phyloP scores from a whole-genome alignment of 352 stramenopile species.

The Phytophthora europaea region DNA sequence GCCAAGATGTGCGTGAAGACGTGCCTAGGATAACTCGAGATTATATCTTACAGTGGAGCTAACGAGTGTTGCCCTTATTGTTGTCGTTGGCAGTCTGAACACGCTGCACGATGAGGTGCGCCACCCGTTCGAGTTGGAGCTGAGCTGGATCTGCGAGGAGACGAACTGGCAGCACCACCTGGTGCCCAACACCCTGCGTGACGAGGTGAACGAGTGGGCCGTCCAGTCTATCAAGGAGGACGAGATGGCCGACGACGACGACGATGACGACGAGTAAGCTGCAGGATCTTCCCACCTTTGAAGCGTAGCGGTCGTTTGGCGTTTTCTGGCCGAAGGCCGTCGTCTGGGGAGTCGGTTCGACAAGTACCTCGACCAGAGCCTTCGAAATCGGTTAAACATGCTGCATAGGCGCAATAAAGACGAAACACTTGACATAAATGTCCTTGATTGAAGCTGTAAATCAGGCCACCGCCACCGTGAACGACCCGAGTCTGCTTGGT shows the following conservation, averaged over 20 bases:
- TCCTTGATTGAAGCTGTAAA: not conserved
- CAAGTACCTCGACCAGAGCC: not conserved
- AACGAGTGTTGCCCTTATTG: not conserved
- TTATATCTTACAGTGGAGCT: conserved; percentile 1
- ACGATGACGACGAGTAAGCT: conserved; percentile 78
- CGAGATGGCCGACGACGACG: conserved; percentile 90
- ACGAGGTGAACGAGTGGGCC: conserved; percentile 88
- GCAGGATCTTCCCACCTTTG: conserved; percentile 7
- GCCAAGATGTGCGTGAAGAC: conserved; percentile 94
- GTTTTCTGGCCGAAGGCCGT: conserved; percentile 1
- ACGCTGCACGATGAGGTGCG: conserved; percentile 97
- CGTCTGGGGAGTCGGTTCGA: not conserved
- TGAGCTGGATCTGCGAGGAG: conserved; percentile 98
- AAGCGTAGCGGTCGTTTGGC: conserved; percentile 21
- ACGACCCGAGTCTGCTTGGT: not conserved
- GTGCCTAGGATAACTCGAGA: not conserved
- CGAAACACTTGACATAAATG: conserved; percentile 25
- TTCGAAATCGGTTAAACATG: conserved; percentile 28
- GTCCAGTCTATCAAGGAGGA: conserved; percentile 90
- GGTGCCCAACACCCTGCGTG: conserved; percentile 92
- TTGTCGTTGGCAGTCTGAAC: conserved; percentile 82
- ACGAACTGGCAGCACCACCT: conserved; percentile 96
- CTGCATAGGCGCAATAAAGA: conserved; percentile 41
- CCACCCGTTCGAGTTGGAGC: conserved; percentile 98
- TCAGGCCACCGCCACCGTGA: not conserved